phyloP scores from a whole-genome alignment of 139 green algal species.

The Micractinium sp. region DNA sequence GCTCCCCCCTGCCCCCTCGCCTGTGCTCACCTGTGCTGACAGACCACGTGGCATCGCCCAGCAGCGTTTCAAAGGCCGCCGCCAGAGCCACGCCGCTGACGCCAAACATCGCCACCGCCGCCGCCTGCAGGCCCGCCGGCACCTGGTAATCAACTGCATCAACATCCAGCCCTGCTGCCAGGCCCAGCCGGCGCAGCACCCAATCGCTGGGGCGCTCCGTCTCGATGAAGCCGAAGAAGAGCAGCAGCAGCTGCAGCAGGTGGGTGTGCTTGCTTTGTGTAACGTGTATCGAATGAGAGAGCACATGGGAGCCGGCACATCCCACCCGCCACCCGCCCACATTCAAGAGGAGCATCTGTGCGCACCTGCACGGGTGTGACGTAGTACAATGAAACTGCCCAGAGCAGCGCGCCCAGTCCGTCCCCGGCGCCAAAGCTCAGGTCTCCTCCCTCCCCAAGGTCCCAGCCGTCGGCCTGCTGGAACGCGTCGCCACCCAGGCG shows the following conservation, averaged over 20 bases:
- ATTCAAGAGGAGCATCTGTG: too few species aligned
- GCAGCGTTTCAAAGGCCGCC: slow-evolving; percentile 7
- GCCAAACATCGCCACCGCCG: slow-evolving; percentile 40
- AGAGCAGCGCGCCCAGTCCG: slow-evolving; percentile 55
- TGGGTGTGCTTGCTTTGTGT: not conserved
- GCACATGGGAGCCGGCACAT: too few species aligned
- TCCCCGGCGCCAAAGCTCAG: slow-evolving; percentile 34
- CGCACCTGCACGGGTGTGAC: slow-evolving; percentile 52
- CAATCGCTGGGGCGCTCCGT: slow-evolving; percentile 77
- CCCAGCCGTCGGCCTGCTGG: not conserved
- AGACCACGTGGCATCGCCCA: slow-evolving; percentile 58
- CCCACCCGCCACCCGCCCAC: too few species aligned
- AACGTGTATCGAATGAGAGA: too few species aligned
- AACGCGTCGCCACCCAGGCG: slow-evolving; percentile 15
- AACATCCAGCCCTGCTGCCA: slow-evolving; percentile 30
- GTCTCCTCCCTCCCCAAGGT: not conserved
- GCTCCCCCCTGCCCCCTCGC: too few species aligned
- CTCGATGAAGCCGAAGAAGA: slow-evolving; percentile 82
- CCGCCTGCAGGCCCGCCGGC: slow-evolving; percentile 36
- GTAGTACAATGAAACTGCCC: slow-evolving; percentile 65
- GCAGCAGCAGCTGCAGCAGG: slow-evolving; percentile 69
- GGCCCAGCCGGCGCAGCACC: slow-evolving; percentile 53
- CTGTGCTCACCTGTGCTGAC: slow-evolving; percentile 62
- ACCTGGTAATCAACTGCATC: slow-evolving; percentile 56
- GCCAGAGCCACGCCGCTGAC: slow-evolving; percentile 44